Base-by-base conservation (phyloP, 2,329 filamentous ascomycete genomes). In the Exophiala spinifera region DNA sequence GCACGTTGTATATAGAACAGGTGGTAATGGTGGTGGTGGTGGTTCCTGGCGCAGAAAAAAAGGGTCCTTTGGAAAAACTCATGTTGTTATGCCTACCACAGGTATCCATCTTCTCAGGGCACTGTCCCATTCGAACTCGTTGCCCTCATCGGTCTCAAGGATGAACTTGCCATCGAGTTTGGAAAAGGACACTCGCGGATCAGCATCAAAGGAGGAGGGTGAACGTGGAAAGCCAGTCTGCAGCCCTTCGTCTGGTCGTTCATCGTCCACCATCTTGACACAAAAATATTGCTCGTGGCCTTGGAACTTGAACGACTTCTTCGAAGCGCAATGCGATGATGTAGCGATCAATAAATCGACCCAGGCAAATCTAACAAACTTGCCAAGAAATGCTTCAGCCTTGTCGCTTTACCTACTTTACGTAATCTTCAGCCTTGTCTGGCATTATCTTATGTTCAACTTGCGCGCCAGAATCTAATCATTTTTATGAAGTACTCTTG, bases 181-280 rank as follows among this genome's bases (percentile, higher is more conserved):
- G n/a, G 89, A 92, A 74, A 87, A 95, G 4, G 89, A 92, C 66
- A 96, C 88, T 63, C 91, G 87, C 23, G 88, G 81, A 68, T 96
- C 91, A 55, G 75, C 75, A 64, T 87, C 85, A 68, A 95, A 95
- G 45, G 87, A 80, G 53, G 81, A 78, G 13, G 81, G 78, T 53
- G 89, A 73, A 53, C 69, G 70, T 15, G 80, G 80, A 57, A 82
- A 82, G 3, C 60, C 59, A 8, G 59, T 53, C 17, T 55, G 60
- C 20, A 53, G 11, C 21, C 53, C 54, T 19, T 58, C 58, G 8
- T 56, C 49, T 3, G 49, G 19, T 13, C 40, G 48, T 14, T 51
- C 51, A 15, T 60, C 52, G 17, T 56, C 55, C n/a, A 55, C 51
- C 57, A 60, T 60, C 33, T 43, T 44, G 49, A 31, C 7, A 17